Percentiles rank a stretch among this genome's conserved stretches.
phyloP scores from a whole-genome alignment of 805 yeast species.

The Schwanniomyces yamadae region DNA sequence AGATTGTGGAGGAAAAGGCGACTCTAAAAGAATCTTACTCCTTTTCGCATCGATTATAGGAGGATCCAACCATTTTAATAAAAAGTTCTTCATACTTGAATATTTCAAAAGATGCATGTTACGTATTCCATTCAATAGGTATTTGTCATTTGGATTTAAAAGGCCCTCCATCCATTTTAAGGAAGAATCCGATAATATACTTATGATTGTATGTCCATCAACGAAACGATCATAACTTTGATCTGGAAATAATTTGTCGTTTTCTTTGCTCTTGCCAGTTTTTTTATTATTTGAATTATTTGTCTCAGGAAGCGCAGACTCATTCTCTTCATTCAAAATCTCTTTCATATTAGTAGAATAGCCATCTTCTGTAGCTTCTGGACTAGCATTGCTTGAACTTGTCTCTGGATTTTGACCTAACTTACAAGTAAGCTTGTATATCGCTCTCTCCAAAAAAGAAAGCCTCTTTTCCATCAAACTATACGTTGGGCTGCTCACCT shows the following conservation, averaged over 20 bases:
- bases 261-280: too few species aligned
- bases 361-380: too few species aligned
- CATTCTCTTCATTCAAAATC: too few species aligned
- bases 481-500: too few species aligned
- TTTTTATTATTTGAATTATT: neutral
- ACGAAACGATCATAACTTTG: conserved; percentile 19
- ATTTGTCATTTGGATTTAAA: conserved; percentile 20
- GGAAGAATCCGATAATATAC: conserved; percentile 35
- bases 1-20: conserved; percentile 28
- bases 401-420: too few species aligned
- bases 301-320: too few species aligned
- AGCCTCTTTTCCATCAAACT: too few species aligned
- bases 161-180: conserved; percentile 29
- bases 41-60: conserved; percentile 19
- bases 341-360: too few species aligned
- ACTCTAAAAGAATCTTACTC: conserved; percentile 17
- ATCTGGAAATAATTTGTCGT: neutral
- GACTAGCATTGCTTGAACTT: too few species aligned
- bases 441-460: too few species aligned
- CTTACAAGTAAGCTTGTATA: too few species aligned
- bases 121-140: conserved; percentile 22
- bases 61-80: conserved; percentile 32
- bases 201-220: conserved; percentile 36
- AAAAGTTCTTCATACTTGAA: conserved; percentile 13
- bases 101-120: conserved; percentile 27